A percentile compares a stretch with the other conserved stretches of the same genome.
phyloP scores from a whole-genome alignment of 2,329 filamentous ascomycete genomes.

The Venturia aucupariae region DNA sequence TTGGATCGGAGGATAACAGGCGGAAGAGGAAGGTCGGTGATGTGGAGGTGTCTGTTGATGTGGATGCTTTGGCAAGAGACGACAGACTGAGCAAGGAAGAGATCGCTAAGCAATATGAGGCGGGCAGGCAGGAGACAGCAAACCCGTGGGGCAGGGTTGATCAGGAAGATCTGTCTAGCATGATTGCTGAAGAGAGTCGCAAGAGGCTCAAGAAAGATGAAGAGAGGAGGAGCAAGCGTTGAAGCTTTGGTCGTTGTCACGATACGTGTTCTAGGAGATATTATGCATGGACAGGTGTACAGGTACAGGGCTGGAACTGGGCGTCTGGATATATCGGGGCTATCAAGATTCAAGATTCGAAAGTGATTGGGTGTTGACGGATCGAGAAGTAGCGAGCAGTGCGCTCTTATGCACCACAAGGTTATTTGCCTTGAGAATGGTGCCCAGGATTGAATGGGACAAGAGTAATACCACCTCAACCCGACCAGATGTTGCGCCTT shows the following conservation, averaged over 20 bases:
- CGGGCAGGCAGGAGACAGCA: constrained; percentile 41
- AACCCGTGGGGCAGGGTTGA: constrained; percentile 58
- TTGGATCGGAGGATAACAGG: constrained; percentile 72
- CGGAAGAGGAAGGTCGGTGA: constrained; percentile 89
- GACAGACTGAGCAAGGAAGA: constrained; percentile 81
- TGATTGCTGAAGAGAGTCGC: constrained; percentile 88
- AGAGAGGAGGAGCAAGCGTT: constrained; percentile 50
- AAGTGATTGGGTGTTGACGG: neutral
- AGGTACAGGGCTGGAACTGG: neutral
- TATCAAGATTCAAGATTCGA: constrained; percentile 1
- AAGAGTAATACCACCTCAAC: neutral
- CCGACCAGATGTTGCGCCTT: neutral
- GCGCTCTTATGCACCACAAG: neutral
- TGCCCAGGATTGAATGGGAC: constrained; percentile 1
- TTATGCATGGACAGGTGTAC: neutral
- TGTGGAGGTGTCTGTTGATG: constrained; percentile 83
- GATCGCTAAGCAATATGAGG: constrained; percentile 70
- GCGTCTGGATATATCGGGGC: neutral
- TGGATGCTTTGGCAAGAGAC: constrained; percentile 64
- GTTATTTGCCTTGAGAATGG: neutral
- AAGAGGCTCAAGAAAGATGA: constrained; percentile 86
- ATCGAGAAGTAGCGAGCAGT: neutral
- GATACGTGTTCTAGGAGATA: constrained; percentile 10
- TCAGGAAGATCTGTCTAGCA: constrained; percentile 86
- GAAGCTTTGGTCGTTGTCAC: constrained; percentile 34